Evolutionary conservation across 495 filamentous ascomycete species (phyloP), one percentile per base, ranked within the genome.

Genomic region (Bryoglossum gracile): DNA sequence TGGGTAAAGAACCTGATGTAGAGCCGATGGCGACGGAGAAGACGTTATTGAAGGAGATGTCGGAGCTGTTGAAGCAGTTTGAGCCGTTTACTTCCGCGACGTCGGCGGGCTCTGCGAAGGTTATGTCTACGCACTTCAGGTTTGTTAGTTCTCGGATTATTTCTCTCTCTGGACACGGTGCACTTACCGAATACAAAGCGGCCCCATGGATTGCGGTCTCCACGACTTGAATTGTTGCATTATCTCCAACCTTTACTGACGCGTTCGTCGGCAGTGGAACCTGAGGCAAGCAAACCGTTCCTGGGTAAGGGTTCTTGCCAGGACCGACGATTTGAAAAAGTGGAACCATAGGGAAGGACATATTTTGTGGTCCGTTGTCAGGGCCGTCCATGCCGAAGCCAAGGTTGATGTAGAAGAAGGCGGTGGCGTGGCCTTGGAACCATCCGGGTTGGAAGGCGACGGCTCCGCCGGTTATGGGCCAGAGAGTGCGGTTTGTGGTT

Each of bases 151-250:
- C 55, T 51, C 54, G 55, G 19, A 34, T 46, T n/a, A 18, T 10
- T 17, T 42, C 38, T 36, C 22, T 21, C 3, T 24, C 1, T 16
- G 5, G 23, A 13, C 18, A 28, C 18, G 28, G 46, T 22, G 9
- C 11, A 78, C 86, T 58, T 76, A 98, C 92, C 59, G 91, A 95
- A 62, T 84, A 99, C 18, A 97, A 66, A 8, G 86, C 75, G 3
- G 92, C 94, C 11, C 94, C 94, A 62, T 96, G 92, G 51, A 88
- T 69, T 8, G 94, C 92, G 9, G 78, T 68, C 75, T 96, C 89
- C 28, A 99, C 80, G 14, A 97, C 70, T 65, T 99, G 94, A 53
- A 99, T 89, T 6, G 94, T 99, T 11, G 90, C 92, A 62, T 90
- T 85, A 64, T 94, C 86, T 14, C 94, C 94, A 0, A 78, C 69